Base-by-base conservation (phyloP, 495 filamentous ascomycete genomes). In the Penicillium longicatenatum region DNA sequence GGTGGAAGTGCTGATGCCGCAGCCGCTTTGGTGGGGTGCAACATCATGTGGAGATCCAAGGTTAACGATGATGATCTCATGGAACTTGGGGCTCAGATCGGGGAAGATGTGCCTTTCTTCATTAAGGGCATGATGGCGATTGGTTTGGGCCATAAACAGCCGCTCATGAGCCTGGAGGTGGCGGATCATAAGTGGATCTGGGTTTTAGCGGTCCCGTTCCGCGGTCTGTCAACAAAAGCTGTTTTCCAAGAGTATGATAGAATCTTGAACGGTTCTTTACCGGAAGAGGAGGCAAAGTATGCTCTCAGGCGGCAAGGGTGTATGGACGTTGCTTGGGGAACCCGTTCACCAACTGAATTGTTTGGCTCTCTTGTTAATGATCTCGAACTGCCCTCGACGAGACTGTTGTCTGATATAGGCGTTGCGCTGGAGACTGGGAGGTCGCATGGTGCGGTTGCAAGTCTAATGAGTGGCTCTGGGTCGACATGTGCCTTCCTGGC, bases 101-200 rank as follows among this genome's bases (percentile, higher is more conserved):
- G 54, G 14, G 54, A 57, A 50, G 54, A 57, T 33, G 54, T 57
- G 24, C 54, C 54, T 14, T 57, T 57, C 47, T 57, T 57, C 10
- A 44, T 57, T 6, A 44, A 44, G 1, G 54, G 54, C 2, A 50
- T 57, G 54, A 57, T 57, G 54, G 54, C 54, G 5, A 20, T 57
- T 4, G 54, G 54, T 0, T 16, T 57, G 47, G 54, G 54, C 16
- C 54, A 57, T 22, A 51, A 45, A 35, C 46, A 45, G n/a, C 54
- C 54, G 11, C 24, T 57, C 7, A 26, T 50, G 0, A 22, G n/a
- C 12, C 37, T 57, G 21, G 47, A 45, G 22, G 50, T 47, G 19
- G 30, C 10, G 6, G 47, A 44, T 16, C 24, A 44, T 22, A 43
- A 19, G 8, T 57, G 54, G 54, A 19, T 24, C 31, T 57, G 54